A percentile compares a stretch with the other conserved stretches of the same genome.
phyloP scores from a whole-genome alignment of 208 protist species.

The Leishmania tropica region DNA sequence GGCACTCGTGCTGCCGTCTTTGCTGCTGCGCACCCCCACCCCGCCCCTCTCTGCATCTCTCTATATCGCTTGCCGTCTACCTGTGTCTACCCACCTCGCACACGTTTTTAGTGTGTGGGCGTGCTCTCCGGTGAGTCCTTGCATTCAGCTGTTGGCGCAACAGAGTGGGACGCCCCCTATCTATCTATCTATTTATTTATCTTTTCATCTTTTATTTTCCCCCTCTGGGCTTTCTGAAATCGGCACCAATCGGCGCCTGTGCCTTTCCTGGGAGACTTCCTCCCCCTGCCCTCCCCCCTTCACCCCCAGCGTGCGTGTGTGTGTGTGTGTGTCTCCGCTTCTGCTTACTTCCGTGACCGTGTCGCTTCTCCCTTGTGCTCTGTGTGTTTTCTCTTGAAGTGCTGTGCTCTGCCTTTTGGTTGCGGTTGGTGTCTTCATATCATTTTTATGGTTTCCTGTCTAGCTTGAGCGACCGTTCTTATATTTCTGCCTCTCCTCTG shows the following conservation, averaged over 20 bases:
- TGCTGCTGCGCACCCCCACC: too few species aligned
- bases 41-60: not conserved
- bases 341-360: not conserved
- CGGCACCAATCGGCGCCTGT: not conserved
- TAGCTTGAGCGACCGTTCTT: not conserved
- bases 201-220: too few species aligned
- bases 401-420: not conserved
- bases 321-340: not conserved
- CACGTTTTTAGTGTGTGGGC: too few species aligned
- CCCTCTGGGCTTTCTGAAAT: too few species aligned
- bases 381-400: not conserved
- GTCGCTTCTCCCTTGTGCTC: not conserved
- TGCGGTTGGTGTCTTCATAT: slow-evolving; percentile 2
- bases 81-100: too few species aligned
- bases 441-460: not conserved
- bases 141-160: too few species aligned
- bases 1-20: not conserved
- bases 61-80: not conserved
- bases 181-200: too few species aligned
- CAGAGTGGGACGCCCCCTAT: too few species aligned
- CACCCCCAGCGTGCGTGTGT: too few species aligned
- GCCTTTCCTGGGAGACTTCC: not conserved
- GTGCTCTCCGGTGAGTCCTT: too few species aligned
- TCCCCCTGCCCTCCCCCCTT: too few species aligned
- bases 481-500: not conserved